A percentile compares a stretch with the other conserved stretches of the same genome.
Conservation (phyloP, 106 monocot species). For the Narthecium ossifragum region DNA sequence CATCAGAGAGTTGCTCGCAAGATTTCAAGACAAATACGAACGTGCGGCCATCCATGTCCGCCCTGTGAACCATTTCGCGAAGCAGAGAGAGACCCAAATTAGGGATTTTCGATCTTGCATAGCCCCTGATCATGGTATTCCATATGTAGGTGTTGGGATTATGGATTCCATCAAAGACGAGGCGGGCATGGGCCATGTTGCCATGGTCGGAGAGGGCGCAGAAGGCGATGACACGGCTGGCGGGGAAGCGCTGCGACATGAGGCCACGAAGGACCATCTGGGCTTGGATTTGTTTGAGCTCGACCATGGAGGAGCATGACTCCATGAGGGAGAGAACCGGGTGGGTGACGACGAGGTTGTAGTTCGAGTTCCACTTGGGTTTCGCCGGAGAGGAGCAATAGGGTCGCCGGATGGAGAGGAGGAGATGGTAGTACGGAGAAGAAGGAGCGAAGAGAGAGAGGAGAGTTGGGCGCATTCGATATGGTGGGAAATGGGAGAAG, state of each 20-base stretch:
- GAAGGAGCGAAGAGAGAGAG: neutral
- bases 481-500: no score
- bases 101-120: conserved; percentile 14
- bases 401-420: neutral
- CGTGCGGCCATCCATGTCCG: conserved; percentile 34
- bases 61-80: conserved; percentile 15
- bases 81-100: conserved; percentile 15
- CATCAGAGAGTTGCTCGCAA: conserved; percentile 14
- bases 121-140: conserved; percentile 63
- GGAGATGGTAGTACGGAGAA: neutral
- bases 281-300: conserved; percentile 62
- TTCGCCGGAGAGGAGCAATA: no score
- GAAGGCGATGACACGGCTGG: conserved; percentile 66
- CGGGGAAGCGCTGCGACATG: conserved; percentile 49
- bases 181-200: conserved; percentile 36
- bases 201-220: conserved; percentile 45
- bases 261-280: conserved; percentile 47
- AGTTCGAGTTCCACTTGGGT: conserved; percentile 54
- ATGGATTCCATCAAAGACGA: conserved; percentile 27
- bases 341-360: conserved; percentile 54
- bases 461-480: no score
- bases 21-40: conserved; percentile 57
- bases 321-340: conserved; percentile 53
- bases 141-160: conserved; percentile 46
- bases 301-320: conserved; percentile 44